Percentiles rank a stretch among this genome's conserved stretches.
phyloP scores from a whole-genome alignment of 257 asterid species.

The Solanum chiquidenum region DNA sequence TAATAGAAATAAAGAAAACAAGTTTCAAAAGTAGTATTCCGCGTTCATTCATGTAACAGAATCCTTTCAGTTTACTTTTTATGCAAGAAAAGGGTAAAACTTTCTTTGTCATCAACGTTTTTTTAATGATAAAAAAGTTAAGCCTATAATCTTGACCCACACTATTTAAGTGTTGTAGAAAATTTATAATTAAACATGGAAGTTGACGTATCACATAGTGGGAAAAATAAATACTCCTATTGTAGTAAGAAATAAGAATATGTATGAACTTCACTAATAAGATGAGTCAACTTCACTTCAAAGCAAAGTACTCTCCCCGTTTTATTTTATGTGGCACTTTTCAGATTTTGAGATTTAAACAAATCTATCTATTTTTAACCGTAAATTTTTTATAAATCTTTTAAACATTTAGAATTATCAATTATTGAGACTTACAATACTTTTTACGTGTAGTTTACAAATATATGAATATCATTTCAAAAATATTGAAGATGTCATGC shows the following conservation, averaged over 20 bases:
- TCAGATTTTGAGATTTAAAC: no score
- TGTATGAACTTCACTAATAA: not conserved
- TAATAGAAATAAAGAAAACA: no score
- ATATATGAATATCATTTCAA: no score
- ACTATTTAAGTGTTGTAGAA: not conserved
- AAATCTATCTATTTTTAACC: no score
- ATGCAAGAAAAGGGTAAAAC: not conserved
- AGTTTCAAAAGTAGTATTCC: not conserved
- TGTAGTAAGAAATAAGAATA: not conserved
- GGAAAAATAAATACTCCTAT: not conserved
- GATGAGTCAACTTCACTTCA: not conserved
- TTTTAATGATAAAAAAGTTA: not conserved
- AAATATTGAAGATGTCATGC: no score
- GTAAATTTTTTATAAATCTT: no score
- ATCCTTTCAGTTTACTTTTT: not conserved
- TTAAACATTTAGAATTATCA: no score
- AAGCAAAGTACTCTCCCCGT: not conserved
- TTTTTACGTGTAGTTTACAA: no score
- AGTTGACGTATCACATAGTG: not conserved
- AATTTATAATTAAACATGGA: not conserved
- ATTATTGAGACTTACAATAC: no score
- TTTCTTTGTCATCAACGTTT: not conserved
- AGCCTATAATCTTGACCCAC: not conserved
- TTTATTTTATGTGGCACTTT: no score
- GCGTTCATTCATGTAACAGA: not conserved